Evolutionary conservation across 2,329 filamentous ascomycete species (phyloP), one percentile per base, ranked within the genome.

Genomic region (Exophiala sp.): DNA sequence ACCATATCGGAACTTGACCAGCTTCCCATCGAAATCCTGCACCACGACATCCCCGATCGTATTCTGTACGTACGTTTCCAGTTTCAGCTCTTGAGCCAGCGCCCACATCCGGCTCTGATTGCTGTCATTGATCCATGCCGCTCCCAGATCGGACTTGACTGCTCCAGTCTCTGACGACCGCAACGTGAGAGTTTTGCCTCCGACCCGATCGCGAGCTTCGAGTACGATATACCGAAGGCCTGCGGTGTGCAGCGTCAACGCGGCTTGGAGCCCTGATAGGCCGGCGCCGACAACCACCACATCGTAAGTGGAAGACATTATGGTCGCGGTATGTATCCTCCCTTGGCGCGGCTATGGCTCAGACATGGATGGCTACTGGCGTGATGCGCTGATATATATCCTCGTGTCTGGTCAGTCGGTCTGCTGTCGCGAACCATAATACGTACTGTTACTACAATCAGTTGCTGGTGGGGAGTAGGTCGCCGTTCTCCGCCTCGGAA

Each of bases 191-290:
- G 73, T 76, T 62, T 79, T 79, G 5, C 77, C 76, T 0, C 76
- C 76, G 0, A 78, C 72, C 0, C 73, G 68, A 34, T 75, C 66
- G 3, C 70, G 65, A 1, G 75, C 75, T 55, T 79, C 77, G 1
- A 79, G 62, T 0, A 79, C 66, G 0, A 71, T 49, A n/a, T 66
- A 64, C 0, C 66, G 67, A 3, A 73, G 59, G 1, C 70, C 70
- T 0, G 66, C 65, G 1, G 60, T 43, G 2, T 66, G 59, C 2
- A 73, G 52, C 1, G 63, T 57, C 6, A 62, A 42, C 1, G 71
- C 71, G 0, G 71, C 69, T 18, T 64, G 55, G 8, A 71, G 65
- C 14, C 66, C 69, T 14, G 63, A 64, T 10, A 73, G 60, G 2
- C 74, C 74, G 0, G 71, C 74, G 2, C 74, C 75, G n/a, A 77